phyloP scores from a whole-genome alignment of 257 asterid species.

The Apocynum venetum region DNA sequence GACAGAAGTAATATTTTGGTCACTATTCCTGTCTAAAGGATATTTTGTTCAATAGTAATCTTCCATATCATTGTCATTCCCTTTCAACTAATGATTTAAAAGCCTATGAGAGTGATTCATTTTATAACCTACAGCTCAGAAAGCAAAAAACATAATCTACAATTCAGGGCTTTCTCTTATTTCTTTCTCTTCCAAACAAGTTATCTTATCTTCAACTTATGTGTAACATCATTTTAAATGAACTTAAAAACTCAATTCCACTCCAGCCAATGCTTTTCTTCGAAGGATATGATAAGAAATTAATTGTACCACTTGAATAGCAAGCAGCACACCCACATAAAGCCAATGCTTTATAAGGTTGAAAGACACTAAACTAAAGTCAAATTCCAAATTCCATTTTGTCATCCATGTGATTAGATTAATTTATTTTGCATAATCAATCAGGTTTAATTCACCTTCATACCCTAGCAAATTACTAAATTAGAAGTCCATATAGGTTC shows the following conservation, averaged over 20 bases:
- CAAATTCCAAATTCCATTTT: background rate
- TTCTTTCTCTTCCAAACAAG: background rate
- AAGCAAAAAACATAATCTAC: background rate
- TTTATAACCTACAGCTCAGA: background rate
- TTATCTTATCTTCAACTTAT: background rate
- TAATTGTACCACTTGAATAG: background rate
- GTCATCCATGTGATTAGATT: background rate
- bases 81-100: background rate
- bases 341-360: background rate
- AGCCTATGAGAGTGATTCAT: background rate
- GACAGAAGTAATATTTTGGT: background rate
- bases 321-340: background rate
- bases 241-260: background rate
- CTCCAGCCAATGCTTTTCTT: background rate
- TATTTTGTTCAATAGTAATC: background rate
- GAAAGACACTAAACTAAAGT: background rate
- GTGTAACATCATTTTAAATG: background rate
- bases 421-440: background rate
- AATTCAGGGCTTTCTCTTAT: background rate
- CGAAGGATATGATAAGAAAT: background rate
- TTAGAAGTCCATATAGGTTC: slow-evolving; percentile 1
- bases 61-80: background rate
- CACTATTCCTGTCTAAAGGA: background rate
- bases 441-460: background rate
- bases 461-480: background rate